Evolutionary conservation across 2,329 filamentous ascomycete species (phyloP).

Genomic region (Talaromyces atroroseus): DNA sequence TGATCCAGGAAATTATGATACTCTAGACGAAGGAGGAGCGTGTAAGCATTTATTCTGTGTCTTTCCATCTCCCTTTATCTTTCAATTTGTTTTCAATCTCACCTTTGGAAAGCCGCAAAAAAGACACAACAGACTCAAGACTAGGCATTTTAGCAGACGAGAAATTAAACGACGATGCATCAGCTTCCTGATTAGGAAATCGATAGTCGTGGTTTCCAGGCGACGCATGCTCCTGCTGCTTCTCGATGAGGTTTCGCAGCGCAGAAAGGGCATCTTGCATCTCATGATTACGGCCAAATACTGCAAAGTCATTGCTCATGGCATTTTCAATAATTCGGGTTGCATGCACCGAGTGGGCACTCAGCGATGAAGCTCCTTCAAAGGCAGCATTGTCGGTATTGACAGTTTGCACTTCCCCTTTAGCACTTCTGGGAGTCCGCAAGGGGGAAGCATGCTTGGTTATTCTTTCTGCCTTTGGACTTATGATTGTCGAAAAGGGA

Average conservation of each 20-base stretch:
- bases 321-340: slow-evolving; percentile 39
- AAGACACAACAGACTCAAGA: slow-evolving; percentile 25
- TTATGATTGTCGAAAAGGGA: neutral
- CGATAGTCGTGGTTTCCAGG: slow-evolving; percentile 22
- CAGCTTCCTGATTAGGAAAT: slow-evolving; percentile 22
- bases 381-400: slow-evolving; percentile 25
- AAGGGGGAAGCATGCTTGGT: neutral
- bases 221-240: slow-evolving; percentile 30
- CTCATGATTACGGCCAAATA: slow-evolving; percentile 32
- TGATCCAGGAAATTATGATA: slow-evolving; percentile 23
- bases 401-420: slow-evolving; percentile 13
- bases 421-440: neutral
- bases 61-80: neutral
- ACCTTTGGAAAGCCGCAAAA: slow-evolving; percentile 33
- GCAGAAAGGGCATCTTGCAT: slow-evolving; percentile 35
- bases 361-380: slow-evolving; percentile 47
- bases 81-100: neutral
- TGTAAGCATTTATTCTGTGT: neutral
- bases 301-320: slow-evolving; percentile 28
- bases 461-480: neutral
- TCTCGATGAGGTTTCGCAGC: slow-evolving; percentile 34
- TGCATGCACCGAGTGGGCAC: slow-evolving; percentile 45
- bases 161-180: slow-evolving; percentile 22
- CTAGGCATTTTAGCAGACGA: slow-evolving; percentile 34
- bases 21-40: slow-evolving; percentile 13